These are phyloP conservation scores for Ogataea thermomethanolica DNA, from an alignment of 805 yeast genomes.

Conservation along the genomic window DNA sequence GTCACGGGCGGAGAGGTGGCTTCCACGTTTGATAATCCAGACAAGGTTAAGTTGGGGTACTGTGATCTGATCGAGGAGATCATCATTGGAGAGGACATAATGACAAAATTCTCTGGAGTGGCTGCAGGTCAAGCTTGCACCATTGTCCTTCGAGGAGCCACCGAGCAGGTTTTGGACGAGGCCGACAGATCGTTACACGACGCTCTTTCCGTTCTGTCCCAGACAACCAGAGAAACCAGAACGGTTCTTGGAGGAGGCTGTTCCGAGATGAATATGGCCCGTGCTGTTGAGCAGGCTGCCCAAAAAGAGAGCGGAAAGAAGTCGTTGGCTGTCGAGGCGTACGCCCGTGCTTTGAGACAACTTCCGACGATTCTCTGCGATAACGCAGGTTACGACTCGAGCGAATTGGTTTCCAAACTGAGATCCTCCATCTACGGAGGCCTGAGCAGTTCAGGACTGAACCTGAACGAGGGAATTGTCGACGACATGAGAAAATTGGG, in stretches of 20 bases:
- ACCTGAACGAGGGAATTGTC: conserved; percentile 75
- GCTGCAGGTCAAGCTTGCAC: conserved; percentile 96
- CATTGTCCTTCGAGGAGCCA: conserved; percentile 93
- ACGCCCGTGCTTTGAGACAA: conserved; percentile 90
- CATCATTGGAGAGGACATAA: conserved; percentile 86
- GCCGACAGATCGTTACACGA: conserved; percentile 97
- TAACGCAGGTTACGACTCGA: conserved; percentile 94
- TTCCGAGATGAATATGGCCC: conserved; percentile 89
- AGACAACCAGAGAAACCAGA: conserved; percentile 88
- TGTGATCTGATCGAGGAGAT: conserved; percentile 90
- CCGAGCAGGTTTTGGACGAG: conserved; percentile 96
- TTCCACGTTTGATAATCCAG: conserved; percentile 93
- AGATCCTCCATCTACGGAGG: conserved; percentile 92
- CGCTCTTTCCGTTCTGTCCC: conserved; percentile 91
- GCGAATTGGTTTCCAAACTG: conserved; percentile 85
- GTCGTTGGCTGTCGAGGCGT: conserved; percentile 90
- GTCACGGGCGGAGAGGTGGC: conserved; percentile 99
- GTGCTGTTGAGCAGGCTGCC: conserved; percentile 90
- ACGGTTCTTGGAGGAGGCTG: conserved; percentile 95
- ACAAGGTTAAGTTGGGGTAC: conserved; percentile 76
- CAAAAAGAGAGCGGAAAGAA: conserved; percentile 91
- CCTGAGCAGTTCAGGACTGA: conserved; percentile 85
- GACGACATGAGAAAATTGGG: conserved; percentile 96
- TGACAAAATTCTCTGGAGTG: conserved; percentile 92
- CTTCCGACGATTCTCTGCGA: conserved; percentile 94